Conservation (phyloP, 106 monocot genomes). For the Dendrobium officinale region DNA sequence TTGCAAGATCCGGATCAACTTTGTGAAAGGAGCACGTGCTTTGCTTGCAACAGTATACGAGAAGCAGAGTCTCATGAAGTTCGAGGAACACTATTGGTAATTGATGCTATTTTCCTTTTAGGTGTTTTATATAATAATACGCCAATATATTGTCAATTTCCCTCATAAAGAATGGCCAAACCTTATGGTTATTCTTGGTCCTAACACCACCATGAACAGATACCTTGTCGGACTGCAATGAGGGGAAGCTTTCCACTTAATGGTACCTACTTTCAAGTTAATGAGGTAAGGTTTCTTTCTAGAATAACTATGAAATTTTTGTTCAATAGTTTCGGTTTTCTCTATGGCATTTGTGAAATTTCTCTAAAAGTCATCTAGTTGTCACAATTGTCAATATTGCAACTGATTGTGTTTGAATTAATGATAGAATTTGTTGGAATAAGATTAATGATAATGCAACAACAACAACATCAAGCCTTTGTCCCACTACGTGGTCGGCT, state of each 20-base stretch:
- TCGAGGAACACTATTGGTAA: constrained; percentile 55
- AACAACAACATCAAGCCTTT: too few relatives aligned
- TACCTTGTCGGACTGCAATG: constrained; percentile 25
- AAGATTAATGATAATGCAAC: background rate
- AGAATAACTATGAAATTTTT: background rate
- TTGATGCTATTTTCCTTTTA: background rate
- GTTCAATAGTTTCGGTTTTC: background rate
- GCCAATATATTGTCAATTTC: background rate
- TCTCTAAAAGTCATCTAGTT: background rate
- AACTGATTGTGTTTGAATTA: background rate
- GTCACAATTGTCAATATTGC: background rate
- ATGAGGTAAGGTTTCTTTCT: constrained; percentile 16
- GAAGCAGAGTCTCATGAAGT: constrained; percentile 42
- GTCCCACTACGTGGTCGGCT: too few relatives aligned
- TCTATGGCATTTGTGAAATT: background rate
- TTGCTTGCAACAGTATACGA: constrained; percentile 45
- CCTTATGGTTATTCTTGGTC: background rate
- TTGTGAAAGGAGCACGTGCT: constrained; percentile 35
- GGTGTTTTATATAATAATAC: background rate
- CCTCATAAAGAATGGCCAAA: background rate
- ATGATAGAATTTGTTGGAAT: background rate
- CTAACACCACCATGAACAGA: constrained; percentile 11
- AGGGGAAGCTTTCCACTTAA: constrained; percentile 29
- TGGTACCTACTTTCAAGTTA: constrained; percentile 32
- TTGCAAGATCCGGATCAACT: constrained; percentile 19